Conservation (phyloP, 202 grass and related monocot species). For the Dendrocalamus latiflorus region DNA sequence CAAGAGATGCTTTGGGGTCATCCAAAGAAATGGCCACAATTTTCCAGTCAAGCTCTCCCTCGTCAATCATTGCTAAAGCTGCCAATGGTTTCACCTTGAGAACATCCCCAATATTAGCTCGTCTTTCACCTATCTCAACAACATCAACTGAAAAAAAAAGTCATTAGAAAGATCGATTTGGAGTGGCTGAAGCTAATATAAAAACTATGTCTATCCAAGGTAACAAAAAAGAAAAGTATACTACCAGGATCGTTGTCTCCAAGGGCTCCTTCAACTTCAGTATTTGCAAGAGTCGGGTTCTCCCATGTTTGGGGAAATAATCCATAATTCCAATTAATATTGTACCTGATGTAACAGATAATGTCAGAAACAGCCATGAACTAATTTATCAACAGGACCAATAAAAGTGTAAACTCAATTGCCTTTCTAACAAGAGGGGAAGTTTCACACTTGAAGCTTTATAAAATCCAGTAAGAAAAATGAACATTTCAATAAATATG, state of each 20-base stretch:
- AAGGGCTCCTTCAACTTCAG: conserved; percentile 86
- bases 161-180: conserved; percentile 6
- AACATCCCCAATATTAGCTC: conserved; percentile 79
- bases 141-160: conserved; percentile 72
- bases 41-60: conserved; percentile 99
- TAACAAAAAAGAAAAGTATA: background rate
- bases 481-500: background rate
- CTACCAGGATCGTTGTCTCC: conserved; percentile 97
- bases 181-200: background rate
- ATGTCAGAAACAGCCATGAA: background rate
- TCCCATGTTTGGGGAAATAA: conserved; percentile 98
- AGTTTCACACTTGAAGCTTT: background rate
- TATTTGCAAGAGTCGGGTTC: conserved; percentile 76
- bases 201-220: background rate
- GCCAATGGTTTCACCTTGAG: conserved; percentile 95
- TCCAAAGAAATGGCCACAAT: conserved; percentile 95
- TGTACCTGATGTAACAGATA: conserved; percentile 50
- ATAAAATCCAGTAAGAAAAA: background rate
- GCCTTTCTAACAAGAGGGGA: background rate
- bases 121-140: conserved; percentile 92
- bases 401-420: background rate
- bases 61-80: conserved; percentile 98
- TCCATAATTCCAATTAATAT: conserved; percentile 97
- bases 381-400: background rate
- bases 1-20: conserved; percentile 93